phyloP scores from a whole-genome alignment of 306 rosid species.

The Rubus idaeus region DNA sequence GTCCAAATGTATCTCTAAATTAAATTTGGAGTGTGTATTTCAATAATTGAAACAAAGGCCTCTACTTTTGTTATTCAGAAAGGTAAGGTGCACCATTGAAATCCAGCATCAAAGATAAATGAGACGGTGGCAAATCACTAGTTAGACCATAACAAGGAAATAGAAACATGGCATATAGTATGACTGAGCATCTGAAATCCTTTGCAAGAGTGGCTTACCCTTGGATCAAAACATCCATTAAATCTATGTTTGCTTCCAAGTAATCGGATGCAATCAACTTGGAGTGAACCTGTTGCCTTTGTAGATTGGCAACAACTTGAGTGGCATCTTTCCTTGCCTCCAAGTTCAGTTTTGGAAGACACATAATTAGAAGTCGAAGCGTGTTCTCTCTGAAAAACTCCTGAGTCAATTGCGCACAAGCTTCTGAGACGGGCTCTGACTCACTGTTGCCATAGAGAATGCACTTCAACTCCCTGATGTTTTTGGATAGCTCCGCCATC shows the following conservation, averaged over 20 bases:
- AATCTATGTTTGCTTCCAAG: slow-evolving; percentile 81
- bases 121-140: not conserved
- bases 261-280: slow-evolving; percentile 95
- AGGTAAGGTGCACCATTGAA: not conserved
- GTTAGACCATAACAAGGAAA: not conserved
- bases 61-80: not conserved
- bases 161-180: not conserved
- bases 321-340: slow-evolving; percentile 98
- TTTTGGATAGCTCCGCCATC: slow-evolving; percentile 72
- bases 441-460: slow-evolving; percentile 94
- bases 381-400: slow-evolving; percentile 87
- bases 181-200: not conserved
- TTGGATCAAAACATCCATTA: slow-evolving; percentile 70
- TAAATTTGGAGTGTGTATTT: not conserved
- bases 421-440: slow-evolving; percentile 90
- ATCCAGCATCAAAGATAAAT: not conserved
- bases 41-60: not conserved
- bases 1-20: not conserved
- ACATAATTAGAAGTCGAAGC: slow-evolving; percentile 64
- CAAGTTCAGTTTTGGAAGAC: slow-evolving; percentile 87
- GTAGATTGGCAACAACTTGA: slow-evolving; percentile 97
- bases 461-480: slow-evolving; percentile 82
- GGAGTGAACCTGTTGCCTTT: slow-evolving; percentile 91
- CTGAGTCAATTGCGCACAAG: slow-evolving; percentile 87
- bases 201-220: slow-evolving; percentile 57